Evolutionary conservation across 2,329 filamentous ascomycete genomes (phyloP).

Genomic region (Coniochaeta sp.): DNA sequence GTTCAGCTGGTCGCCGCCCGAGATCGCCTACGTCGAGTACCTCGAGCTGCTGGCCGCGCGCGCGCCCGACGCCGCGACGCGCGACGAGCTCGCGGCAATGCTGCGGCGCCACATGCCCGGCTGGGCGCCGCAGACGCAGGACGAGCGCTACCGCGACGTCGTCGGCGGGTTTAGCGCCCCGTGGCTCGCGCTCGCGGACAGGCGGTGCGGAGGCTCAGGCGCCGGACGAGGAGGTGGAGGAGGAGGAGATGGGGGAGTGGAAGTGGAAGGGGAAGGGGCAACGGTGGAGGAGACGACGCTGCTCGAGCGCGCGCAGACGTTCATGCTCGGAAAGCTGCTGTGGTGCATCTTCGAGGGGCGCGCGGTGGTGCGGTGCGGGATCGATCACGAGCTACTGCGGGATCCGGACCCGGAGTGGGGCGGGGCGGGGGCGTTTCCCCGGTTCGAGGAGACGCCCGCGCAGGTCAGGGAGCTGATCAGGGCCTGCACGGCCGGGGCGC

Average conservation of each 20-base stretch:
- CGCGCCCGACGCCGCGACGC: background rate
- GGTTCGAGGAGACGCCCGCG: conserved; percentile 10
- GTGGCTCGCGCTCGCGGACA: conserved; percentile 11
- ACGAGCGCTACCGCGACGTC: conserved; percentile 7
- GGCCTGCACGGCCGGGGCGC: conserved; percentile 12
- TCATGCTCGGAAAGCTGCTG: conserved; percentile 18
- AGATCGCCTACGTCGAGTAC: conserved; percentile 16
- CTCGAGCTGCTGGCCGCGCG: conserved; percentile 10
- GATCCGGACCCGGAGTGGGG: conserved; percentile 4
- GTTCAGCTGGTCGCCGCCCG: conserved; percentile 17
- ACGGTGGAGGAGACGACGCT: background rate
- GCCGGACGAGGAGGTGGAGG: too few relatives aligned
- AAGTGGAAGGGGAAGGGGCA: background rate
- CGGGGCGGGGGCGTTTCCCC: conserved; percentile 9
- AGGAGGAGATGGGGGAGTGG: too few relatives aligned
- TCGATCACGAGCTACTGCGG: conserved; percentile 12
- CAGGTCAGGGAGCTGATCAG: conserved; percentile 8
- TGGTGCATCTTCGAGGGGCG: conserved; percentile 18
- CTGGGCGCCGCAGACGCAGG: conserved; percentile 8
- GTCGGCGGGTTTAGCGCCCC: conserved; percentile 13
- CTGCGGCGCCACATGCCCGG: conserved; percentile 6
- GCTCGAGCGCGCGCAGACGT: conserved; percentile 14
- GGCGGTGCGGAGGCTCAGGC: too few relatives aligned
- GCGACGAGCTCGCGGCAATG: background rate
- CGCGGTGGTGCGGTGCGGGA: conserved; percentile 10